A percentile compares a stretch with the other conserved stretches of the same genome.
Evolutionary conservation across 192 early-diverging fungal species (phyloP).

Genomic region (Allomyces macrogynus): DNA sequence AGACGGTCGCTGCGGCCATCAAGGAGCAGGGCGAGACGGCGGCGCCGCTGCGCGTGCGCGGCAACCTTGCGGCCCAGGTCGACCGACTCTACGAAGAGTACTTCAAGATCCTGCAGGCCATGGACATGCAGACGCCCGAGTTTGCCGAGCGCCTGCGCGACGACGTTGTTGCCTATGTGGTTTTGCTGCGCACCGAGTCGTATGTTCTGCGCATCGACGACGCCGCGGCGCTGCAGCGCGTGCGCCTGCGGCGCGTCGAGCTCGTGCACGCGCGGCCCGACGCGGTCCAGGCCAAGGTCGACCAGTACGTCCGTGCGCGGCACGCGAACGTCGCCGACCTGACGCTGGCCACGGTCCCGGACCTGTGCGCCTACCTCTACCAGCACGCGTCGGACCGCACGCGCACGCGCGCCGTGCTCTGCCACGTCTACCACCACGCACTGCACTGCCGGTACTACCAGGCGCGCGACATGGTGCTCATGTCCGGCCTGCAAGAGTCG

Average conservation of each 20-base stretch:
- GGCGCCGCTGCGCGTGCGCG: slow-evolving; percentile 42
- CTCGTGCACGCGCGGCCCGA: slow-evolving; percentile 98
- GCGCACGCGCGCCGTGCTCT: slow-evolving; percentile 85
- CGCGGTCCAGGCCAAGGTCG: slow-evolving; percentile 55
- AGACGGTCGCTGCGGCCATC: slow-evolving; percentile 12
- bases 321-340: slow-evolving; percentile 23
- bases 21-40: slow-evolving; percentile 34
- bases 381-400: slow-evolving; percentile 57
- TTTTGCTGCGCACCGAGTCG: slow-evolving; percentile 66
- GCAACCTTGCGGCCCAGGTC: slow-evolving; percentile 65
- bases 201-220: slow-evolving; percentile 57
- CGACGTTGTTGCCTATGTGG: slow-evolving; percentile 63
- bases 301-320: slow-evolving; percentile 22
- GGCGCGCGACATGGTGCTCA: slow-evolving; percentile 88
- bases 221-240: slow-evolving; percentile 44
- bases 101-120: slow-evolving; percentile 78
- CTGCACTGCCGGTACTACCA: slow-evolving; percentile 84
- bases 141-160: slow-evolving; percentile 88
- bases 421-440: slow-evolving; percentile 93
- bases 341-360: slow-evolving; percentile 45
- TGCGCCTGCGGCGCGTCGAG: slow-evolving; percentile 71
- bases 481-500: slow-evolving; percentile 95
- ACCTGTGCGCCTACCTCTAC: slow-evolving; percentile 78
- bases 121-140: slow-evolving; percentile 92
- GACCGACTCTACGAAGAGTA: slow-evolving; percentile 97